Percentiles rank a stretch among this genome's conserved stretches.
These are phyloP conservation scores for Symbiotaphrina buchneri DNA, from an alignment of 495 filamentous ascomycete species.

Conservation along the genomic window DNA sequence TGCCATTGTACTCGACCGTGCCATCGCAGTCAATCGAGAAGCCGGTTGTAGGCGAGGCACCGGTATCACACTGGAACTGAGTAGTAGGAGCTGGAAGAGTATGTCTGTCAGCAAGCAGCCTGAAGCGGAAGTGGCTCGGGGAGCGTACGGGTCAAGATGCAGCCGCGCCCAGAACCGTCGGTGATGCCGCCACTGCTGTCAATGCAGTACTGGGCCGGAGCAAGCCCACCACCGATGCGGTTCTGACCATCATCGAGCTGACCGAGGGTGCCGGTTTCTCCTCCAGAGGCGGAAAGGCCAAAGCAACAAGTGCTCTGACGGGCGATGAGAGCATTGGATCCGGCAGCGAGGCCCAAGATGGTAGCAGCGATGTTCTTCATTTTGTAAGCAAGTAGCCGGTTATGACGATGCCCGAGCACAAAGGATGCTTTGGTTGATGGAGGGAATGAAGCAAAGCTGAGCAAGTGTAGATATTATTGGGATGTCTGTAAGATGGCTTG, in stretches of 20 bases:
- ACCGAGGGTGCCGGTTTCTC: conserved; percentile 22
- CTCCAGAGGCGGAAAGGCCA: conserved; percentile 21
- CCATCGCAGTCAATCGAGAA: conserved; percentile 12
- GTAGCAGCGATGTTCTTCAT: too few relatives aligned
- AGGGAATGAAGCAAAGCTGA: too few relatives aligned
- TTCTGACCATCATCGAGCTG: conserved; percentile 32
- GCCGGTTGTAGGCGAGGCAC: conserved; percentile 16
- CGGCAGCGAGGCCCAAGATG: too few relatives aligned
- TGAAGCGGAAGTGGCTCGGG: too few relatives aligned
- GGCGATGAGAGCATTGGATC: conserved; percentile 19
- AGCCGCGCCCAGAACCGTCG: conserved; percentile 28
- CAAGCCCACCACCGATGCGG: conserved; percentile 22
- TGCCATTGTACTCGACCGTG: conserved; percentile 5
- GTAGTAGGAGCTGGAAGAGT: conserved; percentile 22
- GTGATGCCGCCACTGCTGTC: conserved; percentile 23
- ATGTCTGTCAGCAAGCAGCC: too few relatives aligned
- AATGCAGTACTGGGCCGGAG: conserved; percentile 21
- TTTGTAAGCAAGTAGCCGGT: too few relatives aligned
- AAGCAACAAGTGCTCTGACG: conserved; percentile 26
- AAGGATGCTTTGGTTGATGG: too few relatives aligned
- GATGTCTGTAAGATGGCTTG: too few relatives aligned
- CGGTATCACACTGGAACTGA: conserved; percentile 42
- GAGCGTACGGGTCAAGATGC: conserved; percentile 35
- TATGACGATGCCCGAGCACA: too few relatives aligned
- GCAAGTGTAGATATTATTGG: too few relatives aligned